Conservation (phyloP, 1,284 basidiomycete species). For the Wallemia hederae region DNA sequence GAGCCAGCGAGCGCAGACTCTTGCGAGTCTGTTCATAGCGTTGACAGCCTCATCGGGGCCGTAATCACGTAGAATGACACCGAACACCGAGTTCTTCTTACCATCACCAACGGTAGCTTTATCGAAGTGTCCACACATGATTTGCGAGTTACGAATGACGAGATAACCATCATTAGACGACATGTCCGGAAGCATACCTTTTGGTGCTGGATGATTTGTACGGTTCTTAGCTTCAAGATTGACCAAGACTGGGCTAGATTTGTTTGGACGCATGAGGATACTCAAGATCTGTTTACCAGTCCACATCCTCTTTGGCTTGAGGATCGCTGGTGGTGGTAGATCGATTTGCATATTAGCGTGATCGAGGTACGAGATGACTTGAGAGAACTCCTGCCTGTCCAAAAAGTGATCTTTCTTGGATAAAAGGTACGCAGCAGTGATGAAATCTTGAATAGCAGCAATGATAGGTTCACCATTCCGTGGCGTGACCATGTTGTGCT, state of each 20-base stretch:
- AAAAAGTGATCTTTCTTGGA: conserved; percentile 80
- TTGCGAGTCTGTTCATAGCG: conserved; percentile 89
- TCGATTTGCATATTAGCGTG: conserved; percentile 82
- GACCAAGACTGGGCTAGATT: conserved; percentile 47
- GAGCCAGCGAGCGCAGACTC: conserved; percentile 80
- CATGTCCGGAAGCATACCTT: conserved; percentile 41
- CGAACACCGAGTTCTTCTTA: conserved; percentile 98
- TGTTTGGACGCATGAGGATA: conserved; percentile 84
- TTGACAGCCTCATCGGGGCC: conserved; percentile 76
- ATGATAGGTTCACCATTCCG: conserved; percentile 96
- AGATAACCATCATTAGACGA: conserved; percentile 95
- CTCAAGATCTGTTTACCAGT: conserved; percentile 97
- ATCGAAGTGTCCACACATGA: conserved; percentile 99
- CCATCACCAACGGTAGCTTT: conserved; percentile 94
- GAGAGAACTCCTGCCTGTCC: conserved; percentile 78
- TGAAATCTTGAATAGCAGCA: conserved; percentile 93
- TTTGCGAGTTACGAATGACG: conserved; percentile 88
- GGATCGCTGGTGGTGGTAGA: conserved; percentile 75
- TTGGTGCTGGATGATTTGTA: conserved; percentile 50
- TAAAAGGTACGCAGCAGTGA: conserved; percentile 85
- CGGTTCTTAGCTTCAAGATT: conserved; percentile 94
- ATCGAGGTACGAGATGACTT: conserved; percentile 80
- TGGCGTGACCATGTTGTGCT: conserved; percentile 88
- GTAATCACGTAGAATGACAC: conserved; percentile 89
- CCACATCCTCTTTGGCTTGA: conserved; percentile 81